A percentile compares a stretch with the other conserved stretches of the same genome.
Conservation (phyloP, 2,329 filamentous ascomycete genomes). For the Samsoniella hepiali region DNA sequence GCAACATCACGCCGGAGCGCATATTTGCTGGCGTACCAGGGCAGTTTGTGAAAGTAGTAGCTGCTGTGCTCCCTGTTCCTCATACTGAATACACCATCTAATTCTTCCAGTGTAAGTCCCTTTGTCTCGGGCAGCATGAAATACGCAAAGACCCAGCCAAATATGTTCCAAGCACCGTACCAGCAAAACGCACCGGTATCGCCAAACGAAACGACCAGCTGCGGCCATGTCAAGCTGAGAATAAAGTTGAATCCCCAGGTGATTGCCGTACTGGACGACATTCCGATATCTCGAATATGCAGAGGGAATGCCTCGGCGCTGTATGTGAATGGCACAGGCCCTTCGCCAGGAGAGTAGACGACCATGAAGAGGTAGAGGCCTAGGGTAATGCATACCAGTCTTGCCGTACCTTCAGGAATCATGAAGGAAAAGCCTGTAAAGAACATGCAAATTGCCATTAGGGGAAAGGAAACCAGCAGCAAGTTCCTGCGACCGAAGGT, state of each 20-base stretch:
- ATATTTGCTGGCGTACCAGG: conserved; percentile 33
- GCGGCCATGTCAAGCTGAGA: conserved; percentile 28
- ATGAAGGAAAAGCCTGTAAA: conserved; percentile 32
- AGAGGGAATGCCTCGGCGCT: conserved; percentile 54
- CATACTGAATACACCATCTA: conserved; percentile 39
- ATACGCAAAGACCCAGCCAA: conserved; percentile 45
- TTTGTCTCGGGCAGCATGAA: conserved; percentile 62
- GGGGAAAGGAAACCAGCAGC: conserved; percentile 55
- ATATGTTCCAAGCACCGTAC: conserved; percentile 31
- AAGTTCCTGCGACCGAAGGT: conserved; percentile 55
- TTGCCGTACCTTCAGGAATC: conserved; percentile 19
- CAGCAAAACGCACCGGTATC: conserved; percentile 34
- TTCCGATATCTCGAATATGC: conserved; percentile 49
- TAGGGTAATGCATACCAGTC: conserved; percentile 29
- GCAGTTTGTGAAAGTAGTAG: conserved; percentile 32
- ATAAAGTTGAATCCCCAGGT: conserved; percentile 33
- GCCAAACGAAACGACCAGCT: conserved; percentile 23
- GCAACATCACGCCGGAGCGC: conserved; percentile 28
- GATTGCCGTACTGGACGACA: conserved; percentile 41
- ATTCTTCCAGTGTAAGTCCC: conserved; percentile 57
- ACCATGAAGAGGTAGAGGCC: conserved; percentile 35
- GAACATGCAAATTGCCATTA: conserved; percentile 52
- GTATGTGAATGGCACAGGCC: conserved; percentile 40
- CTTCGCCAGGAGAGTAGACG: conserved; percentile 39
- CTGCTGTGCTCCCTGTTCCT: conserved; percentile 25